Base-by-base conservation (phyloP, 176 grass and related monocot species). In the Carex myosuroides region DNA sequence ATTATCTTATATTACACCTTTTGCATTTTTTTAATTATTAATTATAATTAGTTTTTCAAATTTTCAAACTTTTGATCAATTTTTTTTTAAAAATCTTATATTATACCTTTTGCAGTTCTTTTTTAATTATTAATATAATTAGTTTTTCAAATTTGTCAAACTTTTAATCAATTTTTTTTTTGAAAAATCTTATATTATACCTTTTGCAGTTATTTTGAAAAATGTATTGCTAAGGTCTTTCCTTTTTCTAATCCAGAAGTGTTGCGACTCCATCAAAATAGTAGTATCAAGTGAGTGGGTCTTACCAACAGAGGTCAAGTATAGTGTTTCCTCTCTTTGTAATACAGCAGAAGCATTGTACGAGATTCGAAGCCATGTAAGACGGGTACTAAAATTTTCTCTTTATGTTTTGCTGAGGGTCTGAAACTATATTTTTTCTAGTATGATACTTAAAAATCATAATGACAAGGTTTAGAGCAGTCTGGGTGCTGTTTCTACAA, bases 271-370 rank as follows among this genome's bases (percentile, higher is more conserved):
- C 35, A 81, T 92, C 13, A 77, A 84, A 21, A 14, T 63, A 70
- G 83, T 83, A 61, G 84, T 97, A 81, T 97, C 88, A 91, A 92
- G 85, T 79, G 71, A 84, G 88, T 89, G 88, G 92, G 39, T 92
- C 79, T 71, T 57, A 12, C 85, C 48, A 7, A 71, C 89, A 64
- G 90, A 97, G 65, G 35, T 90, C 65, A 97, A 91, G 81, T 97
- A 86, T 90, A 81, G 94, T 84, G 92, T 91, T 33, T 85, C 85
- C 75, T 74, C 85, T 17, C 79, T 94, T 16, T 65, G 20, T 64
- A 97, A 97, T 76, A 85, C 89, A 32, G 91, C 83, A 14, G 83
- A 86, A 85, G 46, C 83, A 81, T 89, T 94, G 78, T 80, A 92
- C 75, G 87, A 97, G 46, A 88, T 62, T 71, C 44, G 21, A 18